Base-by-base conservation (phyloP, 2,329 filamentous ascomycete genomes). In the Kalmusia sp. region DNA sequence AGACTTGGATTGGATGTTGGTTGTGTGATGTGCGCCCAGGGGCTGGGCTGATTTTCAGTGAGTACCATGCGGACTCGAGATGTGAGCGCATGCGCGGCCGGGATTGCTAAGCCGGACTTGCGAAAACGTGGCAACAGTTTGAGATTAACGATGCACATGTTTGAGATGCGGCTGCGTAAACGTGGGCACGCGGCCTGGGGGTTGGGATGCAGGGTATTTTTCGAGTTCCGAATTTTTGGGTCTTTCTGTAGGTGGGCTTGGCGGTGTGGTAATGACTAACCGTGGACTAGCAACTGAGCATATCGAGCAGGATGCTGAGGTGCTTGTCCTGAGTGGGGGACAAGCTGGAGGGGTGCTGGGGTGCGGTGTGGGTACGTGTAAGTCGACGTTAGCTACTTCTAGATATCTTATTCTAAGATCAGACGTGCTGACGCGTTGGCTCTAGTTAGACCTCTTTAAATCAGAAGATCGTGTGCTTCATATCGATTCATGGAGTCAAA, bases 71-170 rank as follows among this genome's bases (percentile, higher is more conserved):
- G 30, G 19, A 15, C 17, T 45, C 30, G 28, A 17, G 5, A 9
- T 34, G 21, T n/a, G n/a, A n/a, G n/a, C 21, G 21, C 30, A 6
- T 35, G 43, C 43, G 43, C 43, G 28, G 43, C 43, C 43, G 43
- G 43, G 19, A 34, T 12, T 30, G 22, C 24, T 6, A 11, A 15
- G 40, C 21, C 40, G 27, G 28, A 34, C 41, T 33, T 25, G n/a
- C 19, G 31, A 45, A 37, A 37, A 37, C 24, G 44, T 35, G 33
- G 44, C 44, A 37, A n/a, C 3, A 27, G 44, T 47, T 35, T 35
- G 30, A 25, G 30, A 27, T 47, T 17, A 14, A 5, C 27, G 27
- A 28, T 28, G 27, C 27, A 12, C 27, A 28, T 28, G 27, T 12
- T 28, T 6, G 27, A 28, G 6, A 28, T 12, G 12, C 7, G 12